Base-by-base conservation (phyloP, 352 stramenopile species). In the Pythium utonaiense region DNA sequence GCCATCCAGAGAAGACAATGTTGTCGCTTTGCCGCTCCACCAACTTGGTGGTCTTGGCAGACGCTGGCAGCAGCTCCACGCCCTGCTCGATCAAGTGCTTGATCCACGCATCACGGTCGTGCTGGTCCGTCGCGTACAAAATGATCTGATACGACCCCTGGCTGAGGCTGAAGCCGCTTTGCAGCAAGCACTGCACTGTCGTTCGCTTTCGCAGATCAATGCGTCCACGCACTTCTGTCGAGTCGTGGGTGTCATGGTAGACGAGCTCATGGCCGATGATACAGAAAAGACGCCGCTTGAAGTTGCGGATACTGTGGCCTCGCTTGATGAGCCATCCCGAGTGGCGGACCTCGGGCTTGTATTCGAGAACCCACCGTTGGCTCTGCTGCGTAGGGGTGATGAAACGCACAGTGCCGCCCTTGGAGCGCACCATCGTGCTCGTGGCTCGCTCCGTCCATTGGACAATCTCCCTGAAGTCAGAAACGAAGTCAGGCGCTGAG, bases 281-380 rank as follows among this genome's bases (percentile, higher is more conserved):
- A 69, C 80, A 93, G 45, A 95, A 95, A 25, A 95, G 61, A 21
- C 86, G 82, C 21, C 86, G 82, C 64, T 95, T 95, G 66, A 93
- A 95, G 55, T 86, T 89, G 28, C 81, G 77, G 34, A 89, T 79
- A 21, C 82, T 86, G 42, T 88, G 74, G 27, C 78, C 86, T 19
- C 83, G 82, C 49, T 95, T 95, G 62, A 95, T 92, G 40, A 95
- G 79, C 86, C 86, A 95, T 10, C 86, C 86, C 25, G 86, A 95
- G 59, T 93, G 83, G 1, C 76, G 69, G 9, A 95, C 82, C 6
- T 90, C 71, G 1, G 85, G 85, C 48, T 93, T 93, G 74, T 93
- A 93, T 60, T 91, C 80, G 13, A 89, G 77, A 49, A 90, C 73
- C 75, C 79, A 90, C 27, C 76, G 76, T 33, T 64, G 70, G 65